These are phyloP conservation scores for Castanea mollissima DNA, from an alignment of 306 rosid species.

Conservation along the genomic window DNA sequence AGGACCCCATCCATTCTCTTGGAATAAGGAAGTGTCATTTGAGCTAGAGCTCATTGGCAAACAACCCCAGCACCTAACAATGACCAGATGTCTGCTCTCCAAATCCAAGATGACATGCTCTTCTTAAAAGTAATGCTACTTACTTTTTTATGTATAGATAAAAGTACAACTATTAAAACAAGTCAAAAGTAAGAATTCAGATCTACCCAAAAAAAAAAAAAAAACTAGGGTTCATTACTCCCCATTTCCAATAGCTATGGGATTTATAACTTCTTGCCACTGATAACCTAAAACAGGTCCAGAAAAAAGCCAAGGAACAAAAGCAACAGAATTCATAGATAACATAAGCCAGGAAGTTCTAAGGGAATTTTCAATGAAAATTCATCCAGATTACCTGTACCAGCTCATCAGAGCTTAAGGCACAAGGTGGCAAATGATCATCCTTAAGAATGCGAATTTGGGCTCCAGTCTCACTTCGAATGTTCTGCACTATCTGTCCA, in stretches of 20 bases:
- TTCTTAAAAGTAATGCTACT: too few species aligned
- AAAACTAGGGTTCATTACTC: neutral
- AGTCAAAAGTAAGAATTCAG: neutral
- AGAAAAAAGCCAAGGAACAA: neutral
- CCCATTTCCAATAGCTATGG: neutral
- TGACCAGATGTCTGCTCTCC: neutral
- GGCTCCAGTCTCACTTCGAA: conserved; percentile 89
- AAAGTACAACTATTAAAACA: neutral
- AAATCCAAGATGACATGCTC: neutral
- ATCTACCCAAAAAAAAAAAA: neutral
- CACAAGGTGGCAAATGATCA: conserved; percentile 78
- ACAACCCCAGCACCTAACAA: too few species aligned
- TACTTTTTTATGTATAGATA: too few species aligned
- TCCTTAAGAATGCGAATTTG: conserved; percentile 93
- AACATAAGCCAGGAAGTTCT: neutral
- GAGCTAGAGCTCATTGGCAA: too few species aligned
- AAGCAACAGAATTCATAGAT: neutral
- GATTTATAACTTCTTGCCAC: neutral
- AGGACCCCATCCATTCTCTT: too few species aligned
- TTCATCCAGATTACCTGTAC: conserved; percentile 60
- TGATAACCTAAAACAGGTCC: neutral
- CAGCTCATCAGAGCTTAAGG: conserved; percentile 88
- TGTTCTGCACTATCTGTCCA: conserved; percentile 81
- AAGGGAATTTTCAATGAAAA: neutral
- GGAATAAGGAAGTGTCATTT: too few species aligned